These are phyloP conservation scores for Leucosporidium creatinivorum DNA, from an alignment of 768 basidiomycete genomes.

Conservation along the genomic window DNA sequence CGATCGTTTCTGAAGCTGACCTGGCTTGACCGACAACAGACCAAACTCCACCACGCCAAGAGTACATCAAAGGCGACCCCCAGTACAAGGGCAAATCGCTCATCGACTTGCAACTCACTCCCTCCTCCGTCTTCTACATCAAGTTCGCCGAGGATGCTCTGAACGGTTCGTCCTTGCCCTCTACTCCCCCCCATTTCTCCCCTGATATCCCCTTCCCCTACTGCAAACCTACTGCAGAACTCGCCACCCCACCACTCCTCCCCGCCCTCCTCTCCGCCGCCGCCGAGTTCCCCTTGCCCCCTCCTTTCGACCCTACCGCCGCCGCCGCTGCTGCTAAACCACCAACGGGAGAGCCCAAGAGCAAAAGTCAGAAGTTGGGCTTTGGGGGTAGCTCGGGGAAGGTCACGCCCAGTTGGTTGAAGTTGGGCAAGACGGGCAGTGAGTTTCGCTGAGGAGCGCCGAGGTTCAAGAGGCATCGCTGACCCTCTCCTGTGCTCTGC, in stretches of 20 bases:
- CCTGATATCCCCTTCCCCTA: background rate
- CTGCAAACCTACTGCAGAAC: constrained; percentile 44
- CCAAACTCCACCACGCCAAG: constrained; percentile 72
- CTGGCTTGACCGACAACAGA: constrained; percentile 46
- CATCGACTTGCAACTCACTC: constrained; percentile 64
- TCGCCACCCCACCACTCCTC: constrained; percentile 58
- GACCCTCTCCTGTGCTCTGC: background rate
- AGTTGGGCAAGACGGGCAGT: constrained; percentile 2
- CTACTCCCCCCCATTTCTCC: background rate
- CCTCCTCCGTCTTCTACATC: constrained; percentile 68
- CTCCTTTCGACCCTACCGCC: constrained; percentile 39
- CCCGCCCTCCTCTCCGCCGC: constrained; percentile 54
- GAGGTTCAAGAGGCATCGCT: background rate
- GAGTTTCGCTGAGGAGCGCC: background rate
- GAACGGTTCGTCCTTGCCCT: constrained; percentile 21
- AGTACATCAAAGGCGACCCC: constrained; percentile 73
- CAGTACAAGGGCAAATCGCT: constrained; percentile 62
- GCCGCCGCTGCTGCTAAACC: no score
- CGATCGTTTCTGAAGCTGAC: no score
- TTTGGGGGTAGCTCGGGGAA: constrained; percentile 16
- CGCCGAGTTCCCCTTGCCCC: constrained; percentile 60
- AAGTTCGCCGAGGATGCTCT: constrained; percentile 55
- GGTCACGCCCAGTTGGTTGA: constrained; percentile 21
- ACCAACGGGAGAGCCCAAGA: background rate
- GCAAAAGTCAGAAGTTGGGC: constrained; percentile 12